Base-by-base conservation (phyloP, 78 protist species). In the Blattamonas nauphoetae region DNA sequence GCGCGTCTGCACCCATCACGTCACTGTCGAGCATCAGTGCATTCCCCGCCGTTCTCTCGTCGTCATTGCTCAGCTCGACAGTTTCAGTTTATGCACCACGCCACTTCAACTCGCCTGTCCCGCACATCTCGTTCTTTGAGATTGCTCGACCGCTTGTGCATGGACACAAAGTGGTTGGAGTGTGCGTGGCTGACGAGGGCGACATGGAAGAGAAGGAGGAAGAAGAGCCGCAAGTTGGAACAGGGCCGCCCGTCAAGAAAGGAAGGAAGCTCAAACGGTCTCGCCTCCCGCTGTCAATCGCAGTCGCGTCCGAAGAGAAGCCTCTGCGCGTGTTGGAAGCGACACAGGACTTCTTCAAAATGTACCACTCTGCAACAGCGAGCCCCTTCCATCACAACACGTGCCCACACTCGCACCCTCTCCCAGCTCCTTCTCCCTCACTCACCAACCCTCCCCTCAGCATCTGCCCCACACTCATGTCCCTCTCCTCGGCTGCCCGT, bases 131-230 rank as follows among this genome's bases (percentile, higher is more conserved):
- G 11, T 55, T 55, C 71, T 55, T 29, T 55, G 71, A 55, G 71
- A 55, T 21, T 21, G 21, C 11, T 21, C 71, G 71, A 11, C 71
- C 71, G 21, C 11, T 55, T 11, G 38, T 29, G 71, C 71, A 55
- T 55, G 71, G 71, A 55, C 71, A 55, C 71, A 55, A 55, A 11
- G 71, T 55, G 71, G 71, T 55, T 55, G 71, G 71, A 55, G 71
- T 55, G 71, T 55, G 71, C 21, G 71, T 55, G 38, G 71, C 38
- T 29, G 71, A 21, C 11, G 71, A 55, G 21, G 71, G 71, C 38
- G 71, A 29, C 38, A 11, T 55, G 11, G 71, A 55, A 29, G 71
- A 55, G 71, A 21, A 21, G 21, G 71, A 55, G 21, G 71, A 55
- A 55, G 71, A 21, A 55, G 71, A 21, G 21, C 38, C 11, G 21